Conservation (phyloP, 306 rosid genomes). For the Trifolium fragiferum region DNA sequence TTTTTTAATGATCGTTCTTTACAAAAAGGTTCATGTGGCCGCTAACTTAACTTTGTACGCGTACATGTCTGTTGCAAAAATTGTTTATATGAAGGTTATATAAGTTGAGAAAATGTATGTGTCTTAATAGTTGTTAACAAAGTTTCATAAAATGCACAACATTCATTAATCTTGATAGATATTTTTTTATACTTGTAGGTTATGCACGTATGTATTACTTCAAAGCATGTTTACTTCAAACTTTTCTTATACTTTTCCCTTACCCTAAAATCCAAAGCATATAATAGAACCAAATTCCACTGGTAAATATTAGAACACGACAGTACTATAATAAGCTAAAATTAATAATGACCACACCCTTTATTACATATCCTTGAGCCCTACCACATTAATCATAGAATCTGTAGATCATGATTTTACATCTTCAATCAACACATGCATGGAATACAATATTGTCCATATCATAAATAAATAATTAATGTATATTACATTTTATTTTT, state of each 20-base stretch:
- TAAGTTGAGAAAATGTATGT: no score
- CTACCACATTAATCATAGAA: conserved; percentile 34
- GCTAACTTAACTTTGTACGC: no score
- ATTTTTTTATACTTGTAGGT: no score
- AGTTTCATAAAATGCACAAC: no score
- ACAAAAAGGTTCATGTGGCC: no score
- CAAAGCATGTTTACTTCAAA: no score
- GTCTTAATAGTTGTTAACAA: no score
- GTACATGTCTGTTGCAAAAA: no score
- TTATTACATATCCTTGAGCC: conserved; percentile 21
- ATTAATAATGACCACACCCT: conserved; percentile 21
- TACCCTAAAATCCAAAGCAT: conserved; percentile 6
- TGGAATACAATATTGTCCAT: not conserved
- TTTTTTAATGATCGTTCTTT: no score
- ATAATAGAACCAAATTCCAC: conserved; percentile 12
- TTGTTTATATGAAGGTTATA: no score
- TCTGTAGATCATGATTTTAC: conserved; percentile 7
- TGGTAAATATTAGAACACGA: conserved; percentile 20
- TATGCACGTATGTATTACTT: no score
- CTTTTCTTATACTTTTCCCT: not conserved
- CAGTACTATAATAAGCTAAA: conserved; percentile 1
- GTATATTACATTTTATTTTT: not conserved
- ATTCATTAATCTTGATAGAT: no score
- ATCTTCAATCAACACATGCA: not conserved
- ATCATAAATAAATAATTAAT: not conserved